These are phyloP conservation scores for Leccinum barrowsii DNA, from an alignment of 768 basidiomycete species.

Conservation along the genomic window DNA sequence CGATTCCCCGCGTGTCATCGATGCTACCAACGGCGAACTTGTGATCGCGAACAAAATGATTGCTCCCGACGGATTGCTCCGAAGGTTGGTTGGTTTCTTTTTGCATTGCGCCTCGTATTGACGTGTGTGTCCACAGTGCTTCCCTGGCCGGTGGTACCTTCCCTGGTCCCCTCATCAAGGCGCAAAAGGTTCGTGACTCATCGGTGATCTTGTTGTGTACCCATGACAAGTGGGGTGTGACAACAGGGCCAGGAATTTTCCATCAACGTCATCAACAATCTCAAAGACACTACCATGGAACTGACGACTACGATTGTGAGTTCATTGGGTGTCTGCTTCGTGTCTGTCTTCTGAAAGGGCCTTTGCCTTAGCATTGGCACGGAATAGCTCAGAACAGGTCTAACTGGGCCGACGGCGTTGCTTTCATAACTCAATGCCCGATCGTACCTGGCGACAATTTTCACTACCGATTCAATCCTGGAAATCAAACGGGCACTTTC, in stretches of 20 bases:
- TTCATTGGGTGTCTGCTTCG: background rate
- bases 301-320: constrained; percentile 35
- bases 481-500: constrained; percentile 42
- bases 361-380: constrained; percentile 32
- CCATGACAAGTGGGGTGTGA: background rate
- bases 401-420: constrained; percentile 38
- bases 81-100: constrained; percentile 29
- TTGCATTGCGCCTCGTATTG: background rate
- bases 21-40: constrained; percentile 31
- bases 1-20: constrained; percentile 13
- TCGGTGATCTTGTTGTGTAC: background rate
- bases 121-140: constrained; percentile 26
- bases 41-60: constrained; percentile 42
- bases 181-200: constrained; percentile 34
- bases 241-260: constrained; percentile 33
- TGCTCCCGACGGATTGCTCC: constrained; percentile 47
- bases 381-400: constrained; percentile 32
- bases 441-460: constrained; percentile 38
- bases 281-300: constrained; percentile 33
- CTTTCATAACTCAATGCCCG: constrained; percentile 46
- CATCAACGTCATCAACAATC: constrained; percentile 36
- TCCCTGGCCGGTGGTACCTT: constrained; percentile 45
- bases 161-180: constrained; percentile 47
- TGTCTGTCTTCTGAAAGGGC: background rate
- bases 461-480: constrained; percentile 38